Conservation (phyloP, 306 rosid genomes). For the Calophaca sinica region DNA sequence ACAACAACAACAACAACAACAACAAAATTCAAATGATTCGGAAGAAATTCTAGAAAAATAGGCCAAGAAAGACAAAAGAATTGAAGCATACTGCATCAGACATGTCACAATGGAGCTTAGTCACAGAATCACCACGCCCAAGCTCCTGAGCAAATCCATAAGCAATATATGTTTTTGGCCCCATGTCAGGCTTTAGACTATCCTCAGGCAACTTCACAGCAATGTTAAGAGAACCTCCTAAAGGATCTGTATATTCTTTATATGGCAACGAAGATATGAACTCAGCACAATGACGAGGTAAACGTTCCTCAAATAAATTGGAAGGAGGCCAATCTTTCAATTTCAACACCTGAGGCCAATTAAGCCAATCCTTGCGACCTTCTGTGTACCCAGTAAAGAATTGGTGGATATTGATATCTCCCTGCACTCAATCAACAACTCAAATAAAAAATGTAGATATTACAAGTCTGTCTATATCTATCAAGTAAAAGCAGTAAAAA, state of each 20-base stretch:
- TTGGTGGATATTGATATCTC: slow-evolving; percentile 76
- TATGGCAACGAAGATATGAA: slow-evolving; percentile 74
- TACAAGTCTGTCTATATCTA: no score
- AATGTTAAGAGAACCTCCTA: slow-evolving; percentile 61
- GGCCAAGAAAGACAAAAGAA: neutral
- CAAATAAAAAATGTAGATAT: slow-evolving; percentile 26
- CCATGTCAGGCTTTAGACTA: slow-evolving; percentile 77
- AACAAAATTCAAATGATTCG: neutral
- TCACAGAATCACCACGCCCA: slow-evolving; percentile 92
- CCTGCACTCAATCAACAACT: slow-evolving; percentile 55
- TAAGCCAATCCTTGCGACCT: slow-evolving; percentile 49
- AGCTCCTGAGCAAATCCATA: slow-evolving; percentile 83
- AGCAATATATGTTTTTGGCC: slow-evolving; percentile 93
- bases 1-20: neutral
- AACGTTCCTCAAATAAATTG: slow-evolving; percentile 68
- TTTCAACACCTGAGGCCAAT: slow-evolving; percentile 87
- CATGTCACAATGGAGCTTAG: slow-evolving; percentile 95
- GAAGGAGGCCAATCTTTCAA: slow-evolving; percentile 94
- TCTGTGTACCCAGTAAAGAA: slow-evolving; percentile 78
- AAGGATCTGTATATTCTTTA: slow-evolving; percentile 80
- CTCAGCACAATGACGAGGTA: slow-evolving; percentile 88
- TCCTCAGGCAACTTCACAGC: slow-evolving; percentile 48
- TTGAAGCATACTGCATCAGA: slow-evolving; percentile 77
- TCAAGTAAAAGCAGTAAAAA: neutral
- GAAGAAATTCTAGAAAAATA: neutral